Evolutionary conservation across 2,329 filamentous ascomycete species (phyloP).

Genomic region (Elsinoe ampelina): DNA sequence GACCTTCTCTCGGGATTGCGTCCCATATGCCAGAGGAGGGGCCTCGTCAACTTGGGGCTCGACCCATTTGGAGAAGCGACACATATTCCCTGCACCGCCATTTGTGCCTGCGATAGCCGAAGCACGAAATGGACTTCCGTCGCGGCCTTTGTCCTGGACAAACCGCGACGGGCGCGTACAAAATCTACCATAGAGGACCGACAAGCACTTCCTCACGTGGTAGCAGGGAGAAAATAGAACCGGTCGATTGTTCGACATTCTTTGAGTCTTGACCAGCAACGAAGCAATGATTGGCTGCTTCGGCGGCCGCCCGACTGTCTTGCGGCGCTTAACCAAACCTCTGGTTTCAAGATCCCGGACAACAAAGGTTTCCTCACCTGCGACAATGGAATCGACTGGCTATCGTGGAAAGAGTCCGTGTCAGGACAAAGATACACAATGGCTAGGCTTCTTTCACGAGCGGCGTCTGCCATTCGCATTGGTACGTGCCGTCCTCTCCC

Average conservation of each 20-base stretch:
- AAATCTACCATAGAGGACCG: not conserved
- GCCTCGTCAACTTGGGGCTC: slow-evolving; percentile 5
- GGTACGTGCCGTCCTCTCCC: not conserved
- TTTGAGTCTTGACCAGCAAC: slow-evolving; percentile 11
- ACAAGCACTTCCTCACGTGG: not conserved
- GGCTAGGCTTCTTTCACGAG: slow-evolving; percentile 26
- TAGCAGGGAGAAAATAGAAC: slow-evolving; percentile 8
- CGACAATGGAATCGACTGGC: slow-evolving; percentile 34
- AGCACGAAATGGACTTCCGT: not conserved
- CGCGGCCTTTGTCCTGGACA: slow-evolving; percentile 5
- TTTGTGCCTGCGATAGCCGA: not conserved
- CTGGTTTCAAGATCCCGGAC: slow-evolving; percentile 21
- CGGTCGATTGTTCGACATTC: slow-evolving; percentile 7
- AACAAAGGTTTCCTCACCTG: slow-evolving; percentile 29
- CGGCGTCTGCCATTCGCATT: slow-evolving; percentile 4
- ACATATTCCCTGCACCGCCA: slow-evolving; percentile 1
- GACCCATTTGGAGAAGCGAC: not conserved
- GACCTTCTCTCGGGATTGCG: not conserved
- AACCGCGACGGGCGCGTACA: slow-evolving; percentile 4
- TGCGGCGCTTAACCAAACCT: slow-evolving; percentile 22
- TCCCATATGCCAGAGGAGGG: not conserved
- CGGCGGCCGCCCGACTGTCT: slow-evolving; percentile 10
- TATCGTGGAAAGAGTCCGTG: slow-evolving; percentile 23
- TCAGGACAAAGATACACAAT: slow-evolving; percentile 16
- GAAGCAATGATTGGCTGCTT: slow-evolving; percentile 14